Conservation (phyloP, 1,139 yeast species). For the Debaryomyces singareniensis region DNA sequence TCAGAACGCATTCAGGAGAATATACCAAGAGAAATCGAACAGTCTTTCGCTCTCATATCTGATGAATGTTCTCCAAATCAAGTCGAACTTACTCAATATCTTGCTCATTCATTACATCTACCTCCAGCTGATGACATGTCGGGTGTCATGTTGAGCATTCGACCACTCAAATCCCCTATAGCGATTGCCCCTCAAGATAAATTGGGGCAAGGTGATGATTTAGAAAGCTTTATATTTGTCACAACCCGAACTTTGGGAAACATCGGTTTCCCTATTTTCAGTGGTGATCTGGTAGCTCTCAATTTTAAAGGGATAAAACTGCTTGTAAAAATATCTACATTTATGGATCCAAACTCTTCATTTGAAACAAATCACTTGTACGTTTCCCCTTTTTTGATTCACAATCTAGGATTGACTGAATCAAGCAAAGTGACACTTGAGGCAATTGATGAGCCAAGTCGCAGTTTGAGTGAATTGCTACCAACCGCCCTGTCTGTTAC, state of each 20-base stretch:
- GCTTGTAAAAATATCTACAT: conserved; percentile 49
- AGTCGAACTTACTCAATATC: conserved; percentile 32
- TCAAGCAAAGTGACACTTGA: conserved; percentile 23
- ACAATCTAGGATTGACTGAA: conserved; percentile 39
- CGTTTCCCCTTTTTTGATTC: conserved; percentile 59
- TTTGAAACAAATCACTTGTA: conserved; percentile 37
- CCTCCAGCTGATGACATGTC: conserved; percentile 6
- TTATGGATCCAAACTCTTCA: conserved; percentile 54
- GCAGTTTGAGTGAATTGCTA: conserved; percentile 16
- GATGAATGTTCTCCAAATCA: conserved; percentile 7
- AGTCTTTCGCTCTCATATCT: conserved; percentile 6
- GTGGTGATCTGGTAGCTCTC: conserved; percentile 58
- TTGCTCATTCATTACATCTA: conserved; percentile 25
- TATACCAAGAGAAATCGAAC: conserved; percentile 6
- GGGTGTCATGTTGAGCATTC: conserved; percentile 13
- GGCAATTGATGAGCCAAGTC: conserved; percentile 10
- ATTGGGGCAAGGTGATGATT: conserved; percentile 33
- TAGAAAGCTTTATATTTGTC: conserved; percentile 46
- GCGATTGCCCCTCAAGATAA: conserved; percentile 18
- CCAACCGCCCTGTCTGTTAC: conserved; percentile 44
- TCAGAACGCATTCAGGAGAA: conserved; percentile 8
- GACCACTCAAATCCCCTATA: conserved; percentile 26
- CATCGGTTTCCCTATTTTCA: conserved; percentile 51
- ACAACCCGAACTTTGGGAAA: conserved; percentile 46
- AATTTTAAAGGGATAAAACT: conserved; percentile 15